A percentile compares a stretch with the other conserved stretches of the same genome.
phyloP scores from a whole-genome alignment of 768 basidiomycete genomes.

The Hericium coralloides region DNA sequence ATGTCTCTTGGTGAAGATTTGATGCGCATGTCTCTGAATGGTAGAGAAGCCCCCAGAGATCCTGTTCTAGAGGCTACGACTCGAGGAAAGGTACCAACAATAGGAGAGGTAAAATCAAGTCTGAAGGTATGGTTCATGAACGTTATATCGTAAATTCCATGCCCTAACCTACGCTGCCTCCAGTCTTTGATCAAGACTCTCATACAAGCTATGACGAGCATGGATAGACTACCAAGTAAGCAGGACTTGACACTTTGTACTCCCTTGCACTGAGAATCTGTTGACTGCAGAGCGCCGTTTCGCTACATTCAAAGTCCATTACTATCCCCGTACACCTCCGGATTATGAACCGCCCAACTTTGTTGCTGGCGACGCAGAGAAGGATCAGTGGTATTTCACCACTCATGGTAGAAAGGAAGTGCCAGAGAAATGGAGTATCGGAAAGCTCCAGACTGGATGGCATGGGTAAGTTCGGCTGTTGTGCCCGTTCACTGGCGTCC shows the following conservation, averaged over 20 bases:
- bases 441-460: constrained; percentile 60
- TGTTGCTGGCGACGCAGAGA: constrained; percentile 57
- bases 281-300: constrained; percentile 54
- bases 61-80: constrained; percentile 51
- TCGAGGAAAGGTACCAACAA: constrained; percentile 57
- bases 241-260: constrained; percentile 2
- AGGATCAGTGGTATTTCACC: constrained; percentile 73
- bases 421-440: constrained; percentile 66
- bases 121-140: constrained; percentile 46
- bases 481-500: too few species aligned
- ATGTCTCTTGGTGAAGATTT: constrained; percentile 63
- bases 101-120: constrained; percentile 75
- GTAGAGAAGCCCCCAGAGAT: constrained; percentile 29
- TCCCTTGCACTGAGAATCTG: background rate
- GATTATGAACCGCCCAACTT: constrained; percentile 85
- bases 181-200: constrained; percentile 72
- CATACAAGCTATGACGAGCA: constrained; percentile 68
- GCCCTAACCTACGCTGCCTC: constrained; percentile 27
- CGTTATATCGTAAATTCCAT: background rate
- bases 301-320: constrained; percentile 85
- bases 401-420: constrained; percentile 66
- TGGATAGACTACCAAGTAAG: constrained; percentile 74
- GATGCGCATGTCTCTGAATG: constrained; percentile 39
- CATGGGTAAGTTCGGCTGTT: constrained; percentile 45
- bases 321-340: constrained; percentile 67